phyloP scores from a whole-genome alignment of 225 moss, liverwort and hornwort species.

The Physcomitrium patens region DNA sequence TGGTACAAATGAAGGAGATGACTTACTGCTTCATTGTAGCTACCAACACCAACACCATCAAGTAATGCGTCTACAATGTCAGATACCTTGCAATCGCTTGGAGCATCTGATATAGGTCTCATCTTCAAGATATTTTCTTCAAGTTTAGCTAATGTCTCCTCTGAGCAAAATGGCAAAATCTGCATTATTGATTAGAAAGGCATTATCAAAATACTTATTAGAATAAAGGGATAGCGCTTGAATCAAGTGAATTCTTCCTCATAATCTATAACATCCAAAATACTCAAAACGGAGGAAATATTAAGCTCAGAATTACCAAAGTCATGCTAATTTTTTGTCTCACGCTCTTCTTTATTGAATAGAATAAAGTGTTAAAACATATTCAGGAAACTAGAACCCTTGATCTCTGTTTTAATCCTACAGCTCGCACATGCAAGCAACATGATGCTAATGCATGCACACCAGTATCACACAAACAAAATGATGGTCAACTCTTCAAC shows the following conservation, averaged over 20 bases:
- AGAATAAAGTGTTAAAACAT: too few species aligned
- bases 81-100: slow-evolving; percentile 66
- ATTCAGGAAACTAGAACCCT: too few species aligned
- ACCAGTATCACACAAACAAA: background rate
- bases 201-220: slow-evolving; percentile 16
- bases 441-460: slow-evolving; percentile 7
- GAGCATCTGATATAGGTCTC: slow-evolving; percentile 81
- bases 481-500: background rate
- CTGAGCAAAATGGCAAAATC: slow-evolving; percentile 99
- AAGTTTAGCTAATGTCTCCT: slow-evolving; percentile 75
- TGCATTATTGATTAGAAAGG: slow-evolving; percentile 41
- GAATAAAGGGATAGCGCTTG: slow-evolving; percentile 13
- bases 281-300: background rate
- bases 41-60: slow-evolving; percentile 88
- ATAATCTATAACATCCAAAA: background rate
- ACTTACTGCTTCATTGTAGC: slow-evolving; percentile 74
- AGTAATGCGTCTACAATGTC: slow-evolving; percentile 83
- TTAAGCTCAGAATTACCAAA: background rate
- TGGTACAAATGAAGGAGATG: background rate
- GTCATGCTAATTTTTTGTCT: too few species aligned
- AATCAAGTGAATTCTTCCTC: background rate
- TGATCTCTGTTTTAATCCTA: too few species aligned
- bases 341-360: too few species aligned
- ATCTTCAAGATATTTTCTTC: slow-evolving; percentile 87
- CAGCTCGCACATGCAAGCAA: slow-evolving; percentile 19